phyloP scores from a whole-genome alignment of 345 rosid species.

The Ailanthus altissimus region DNA sequence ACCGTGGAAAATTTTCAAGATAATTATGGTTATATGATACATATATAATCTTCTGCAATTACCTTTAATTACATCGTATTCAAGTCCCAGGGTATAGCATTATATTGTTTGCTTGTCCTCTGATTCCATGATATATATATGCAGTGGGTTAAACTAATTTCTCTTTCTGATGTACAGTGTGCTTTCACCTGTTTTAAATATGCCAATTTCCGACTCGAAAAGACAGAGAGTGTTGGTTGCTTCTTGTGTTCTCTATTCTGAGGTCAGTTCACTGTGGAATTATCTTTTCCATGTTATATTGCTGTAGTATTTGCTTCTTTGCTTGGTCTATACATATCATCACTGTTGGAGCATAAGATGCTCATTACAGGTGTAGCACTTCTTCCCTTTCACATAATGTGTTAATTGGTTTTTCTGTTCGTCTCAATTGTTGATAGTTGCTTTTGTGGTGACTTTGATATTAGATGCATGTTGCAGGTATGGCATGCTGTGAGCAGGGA shows the following conservation, averaged over 20 bases:
- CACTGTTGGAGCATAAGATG: conserved; percentile 20
- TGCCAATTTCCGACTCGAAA: conserved; percentile 97
- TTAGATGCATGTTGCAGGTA: conserved; percentile 52
- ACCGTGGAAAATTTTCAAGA: neutral
- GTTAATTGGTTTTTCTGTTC: conserved; percentile 18
- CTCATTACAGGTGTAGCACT: neutral
- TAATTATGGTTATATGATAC: conserved; percentile 7
- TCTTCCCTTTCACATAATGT: conserved; percentile 16
- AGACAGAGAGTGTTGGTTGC: conserved; percentile 97
- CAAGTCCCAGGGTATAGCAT: neutral
- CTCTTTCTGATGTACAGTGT: conserved; percentile 57
- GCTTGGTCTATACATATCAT: conserved; percentile 23
- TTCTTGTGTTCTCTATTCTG: conserved; percentile 94
- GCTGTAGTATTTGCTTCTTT: neutral
- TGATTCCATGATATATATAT: conserved; percentile 18
- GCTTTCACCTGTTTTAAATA: conserved; percentile 93
- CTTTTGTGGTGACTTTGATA: conserved; percentile 20
- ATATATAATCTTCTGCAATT: conserved; percentile 4
- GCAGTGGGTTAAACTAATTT: conserved; percentile 30
- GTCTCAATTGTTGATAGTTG: conserved; percentile 15
- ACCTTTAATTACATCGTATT: neutral
- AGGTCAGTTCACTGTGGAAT: conserved; percentile 66
- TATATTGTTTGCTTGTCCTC: conserved; percentile 1
- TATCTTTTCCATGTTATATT: conserved; percentile 15
- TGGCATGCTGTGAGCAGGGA: conserved; percentile 97